phyloP scores from a whole-genome alignment of 768 basidiomycete genomes.

The Lentinula detonsa region DNA sequence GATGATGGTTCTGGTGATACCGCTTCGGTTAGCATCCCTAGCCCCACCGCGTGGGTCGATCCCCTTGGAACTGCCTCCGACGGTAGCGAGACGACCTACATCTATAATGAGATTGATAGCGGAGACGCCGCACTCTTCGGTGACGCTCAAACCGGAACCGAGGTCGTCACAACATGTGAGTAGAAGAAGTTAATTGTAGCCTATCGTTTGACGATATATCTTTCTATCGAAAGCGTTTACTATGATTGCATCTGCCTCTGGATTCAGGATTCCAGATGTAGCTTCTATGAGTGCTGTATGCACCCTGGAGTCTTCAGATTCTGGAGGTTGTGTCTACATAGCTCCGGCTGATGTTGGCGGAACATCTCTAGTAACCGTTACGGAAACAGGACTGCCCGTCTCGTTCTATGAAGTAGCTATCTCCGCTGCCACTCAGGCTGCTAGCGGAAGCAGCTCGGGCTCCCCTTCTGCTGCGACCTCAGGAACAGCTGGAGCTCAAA shows the following conservation, averaged over 20 bases:
- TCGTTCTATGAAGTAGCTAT: not conserved
- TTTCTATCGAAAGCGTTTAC: not conserved
- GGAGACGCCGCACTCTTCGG: not conserved
- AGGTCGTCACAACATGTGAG: not conserved
- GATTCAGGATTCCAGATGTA: not conserved
- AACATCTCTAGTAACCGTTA: not conserved
- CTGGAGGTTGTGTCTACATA: not conserved
- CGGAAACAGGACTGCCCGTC: not conserved
- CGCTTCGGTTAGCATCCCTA: not conserved
- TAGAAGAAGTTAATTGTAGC: not conserved
- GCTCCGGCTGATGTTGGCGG: not conserved
- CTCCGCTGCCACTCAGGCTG: not conserved
- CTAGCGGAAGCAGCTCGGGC: not conserved
- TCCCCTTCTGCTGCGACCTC: not conserved
- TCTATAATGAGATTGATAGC: not conserved
- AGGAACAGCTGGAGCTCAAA: not conserved
- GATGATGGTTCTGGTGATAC: not conserved
- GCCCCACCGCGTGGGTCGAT: not conserved
- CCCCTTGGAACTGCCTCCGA: not conserved
- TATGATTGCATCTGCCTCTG: conserved; percentile 1
- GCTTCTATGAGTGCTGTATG: not conserved
- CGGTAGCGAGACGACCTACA: not conserved
- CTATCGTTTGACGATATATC: not conserved
- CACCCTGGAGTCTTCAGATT: not conserved
- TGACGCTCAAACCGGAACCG: not conserved